Evolutionary conservation across 441 rosid species (phyloP), one percentile per base, ranked within the genome.

Genomic region (Pelargonium myrrhifolium): DNA sequence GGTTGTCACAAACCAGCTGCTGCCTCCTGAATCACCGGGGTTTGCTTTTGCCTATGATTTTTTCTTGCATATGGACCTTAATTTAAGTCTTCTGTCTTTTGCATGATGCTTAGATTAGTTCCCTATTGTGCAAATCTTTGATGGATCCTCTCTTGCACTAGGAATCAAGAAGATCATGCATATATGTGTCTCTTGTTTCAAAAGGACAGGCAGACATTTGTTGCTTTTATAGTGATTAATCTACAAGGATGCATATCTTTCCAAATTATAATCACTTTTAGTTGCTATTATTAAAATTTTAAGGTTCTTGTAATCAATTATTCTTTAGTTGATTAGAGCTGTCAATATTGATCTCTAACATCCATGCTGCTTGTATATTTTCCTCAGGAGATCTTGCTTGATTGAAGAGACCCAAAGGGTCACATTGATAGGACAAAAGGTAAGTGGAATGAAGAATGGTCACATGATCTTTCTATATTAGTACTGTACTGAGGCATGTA

Each of bases 31-130:
- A 28, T 28, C 31, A 45, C 22, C 18, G 72, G 28, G 43, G 65
- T 66, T 66, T 69, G 39, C 66, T 67, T 70, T 28, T 28, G 39
- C 66, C 65, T 70, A 43, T 20, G 21, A 73, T 78, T 80, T 72
- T 80, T 73, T 67, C 78, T 59, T 61, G 69, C 71, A 70, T 76
- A 45, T 67, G 78, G 69, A 43, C 58, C 45, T 45, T 51, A 63
- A 74, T 71, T 68, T 66, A 67, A 65, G 72, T 75, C 77, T 69
- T 75, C 74, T 51, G 67, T 9, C 31, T 28, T 28, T 73, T n/a
- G 62, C 31, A 58, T 8, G 28, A 17, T 20, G 65, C 55, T 66
- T 65, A 59, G 64, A 66, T 72, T 68, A 21, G 9, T 39, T 15
- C 28, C 65, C 64, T 62, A 69, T 69, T 58, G 28, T 31, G 56